Conservation (phyloP, 352 stramenopile species). For the Phytophthora multivora region DNA sequence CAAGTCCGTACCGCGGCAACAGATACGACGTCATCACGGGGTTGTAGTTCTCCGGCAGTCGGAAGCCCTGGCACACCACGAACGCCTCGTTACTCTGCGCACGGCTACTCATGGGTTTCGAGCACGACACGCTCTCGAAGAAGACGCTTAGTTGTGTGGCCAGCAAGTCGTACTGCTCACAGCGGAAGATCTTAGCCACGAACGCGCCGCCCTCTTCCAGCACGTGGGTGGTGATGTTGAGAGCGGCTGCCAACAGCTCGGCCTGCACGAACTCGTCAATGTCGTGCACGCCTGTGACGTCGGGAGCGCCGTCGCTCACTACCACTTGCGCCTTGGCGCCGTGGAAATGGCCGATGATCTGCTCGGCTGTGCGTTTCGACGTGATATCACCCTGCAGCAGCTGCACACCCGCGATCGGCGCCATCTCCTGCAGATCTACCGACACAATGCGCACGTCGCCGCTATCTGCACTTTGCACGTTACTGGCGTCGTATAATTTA, state of each 20-base stretch:
- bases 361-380: conserved; percentile 93
- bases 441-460: conserved; percentile 92
- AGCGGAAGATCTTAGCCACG: conserved; percentile 99
- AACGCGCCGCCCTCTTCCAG: conserved; percentile 95
- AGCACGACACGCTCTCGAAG: conserved; percentile 95
- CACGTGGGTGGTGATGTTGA: conserved; percentile 98
- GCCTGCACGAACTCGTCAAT: conserved; percentile 98
- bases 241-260: conserved; percentile 95
- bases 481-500: conserved; percentile 74
- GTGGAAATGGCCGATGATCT: conserved; percentile 95
- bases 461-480: conserved; percentile 21
- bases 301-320: conserved; percentile 98
- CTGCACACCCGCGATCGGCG: conserved; percentile 95
- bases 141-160: conserved; percentile 96
- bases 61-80: conserved; percentile 96
- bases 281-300: conserved; percentile 99
- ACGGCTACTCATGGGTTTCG: conserved; percentile 97
- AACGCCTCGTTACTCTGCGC: conserved; percentile 97
- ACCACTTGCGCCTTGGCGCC: conserved; percentile 96
- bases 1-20: conserved; percentile 65
- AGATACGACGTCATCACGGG: conserved; percentile 89
- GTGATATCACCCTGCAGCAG: conserved; percentile 98
- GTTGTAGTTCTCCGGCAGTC: conserved; percentile 73
- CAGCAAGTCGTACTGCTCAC: conserved; percentile 95
- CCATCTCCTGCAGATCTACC: conserved; percentile 99